Evolutionary conservation across 2,329 filamentous ascomycete genomes (phyloP).

Genomic region (Microdochium bolleyi): DNA sequence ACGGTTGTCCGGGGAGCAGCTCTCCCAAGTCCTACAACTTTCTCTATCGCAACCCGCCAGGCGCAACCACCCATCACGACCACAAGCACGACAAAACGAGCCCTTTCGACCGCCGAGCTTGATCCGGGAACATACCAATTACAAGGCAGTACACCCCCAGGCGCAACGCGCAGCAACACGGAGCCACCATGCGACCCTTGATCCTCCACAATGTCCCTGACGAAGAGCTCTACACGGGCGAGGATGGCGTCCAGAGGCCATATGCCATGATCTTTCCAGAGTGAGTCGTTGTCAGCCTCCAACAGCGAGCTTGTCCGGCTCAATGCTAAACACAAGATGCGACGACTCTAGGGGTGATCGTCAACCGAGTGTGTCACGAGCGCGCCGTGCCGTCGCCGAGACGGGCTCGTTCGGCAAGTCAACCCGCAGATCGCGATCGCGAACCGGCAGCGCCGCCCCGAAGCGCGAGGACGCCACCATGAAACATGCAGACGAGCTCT

Average conservation of each 20-base stretch:
- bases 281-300: constrained; percentile 29
- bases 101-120: too few relatives aligned
- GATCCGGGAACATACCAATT: too few relatives aligned
- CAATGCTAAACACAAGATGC: constrained; percentile 8
- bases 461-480: constrained; percentile 55
- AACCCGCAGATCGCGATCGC: constrained; percentile 53
- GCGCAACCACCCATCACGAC: neutral
- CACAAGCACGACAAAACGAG: too few relatives aligned
- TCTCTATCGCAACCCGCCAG: neutral
- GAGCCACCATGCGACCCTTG: constrained; percentile 47
- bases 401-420: constrained; percentile 61
- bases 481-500: constrained; percentile 53
- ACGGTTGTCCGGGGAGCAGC: neutral
- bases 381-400: constrained; percentile 47
- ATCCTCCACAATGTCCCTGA: constrained; percentile 63
- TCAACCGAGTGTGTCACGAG: constrained; percentile 36
- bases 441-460: constrained; percentile 46
- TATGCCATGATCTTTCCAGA: constrained; percentile 60
- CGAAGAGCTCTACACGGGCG: constrained; percentile 58
- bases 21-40: neutral
- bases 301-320: neutral
- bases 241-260: constrained; percentile 56
- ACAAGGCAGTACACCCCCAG: too few relatives aligned
- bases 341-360: constrained; percentile 39
- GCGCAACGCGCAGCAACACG: neutral